Conservation (phyloP, 106 monocot genomes). For the Ottelia alismoides region DNA sequence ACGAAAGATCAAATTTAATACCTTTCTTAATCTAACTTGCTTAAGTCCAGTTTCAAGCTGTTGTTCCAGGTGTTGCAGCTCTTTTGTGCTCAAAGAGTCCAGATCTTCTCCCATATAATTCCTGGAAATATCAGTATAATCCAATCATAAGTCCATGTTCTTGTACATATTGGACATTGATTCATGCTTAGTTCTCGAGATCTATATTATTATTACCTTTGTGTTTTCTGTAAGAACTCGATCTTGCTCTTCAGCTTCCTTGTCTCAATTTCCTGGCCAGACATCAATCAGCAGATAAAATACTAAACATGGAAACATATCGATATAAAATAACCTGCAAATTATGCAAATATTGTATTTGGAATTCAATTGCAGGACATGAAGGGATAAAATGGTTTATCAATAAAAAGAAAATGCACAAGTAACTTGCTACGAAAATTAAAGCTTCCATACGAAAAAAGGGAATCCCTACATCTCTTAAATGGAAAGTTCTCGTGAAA, state of each 20-base stretch:
- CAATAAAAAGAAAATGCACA: no score
- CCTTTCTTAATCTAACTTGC: conserved; percentile 13
- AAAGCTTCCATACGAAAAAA: no score
- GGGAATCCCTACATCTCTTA: no score
- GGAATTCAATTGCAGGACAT: no score
- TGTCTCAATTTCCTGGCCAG: no score
- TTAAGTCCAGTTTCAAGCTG: conserved; percentile 20
- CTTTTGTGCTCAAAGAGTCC: conserved; percentile 7
- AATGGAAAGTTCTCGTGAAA: no score
- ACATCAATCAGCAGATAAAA: no score
- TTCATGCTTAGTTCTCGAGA: not conserved
- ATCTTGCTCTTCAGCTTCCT: conserved; percentile 34
- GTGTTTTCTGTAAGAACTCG: conserved; percentile 36
- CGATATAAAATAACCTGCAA: no score
- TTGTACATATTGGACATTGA: not conserved
- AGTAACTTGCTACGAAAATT: no score
- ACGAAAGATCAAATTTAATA: not conserved
- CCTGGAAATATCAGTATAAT: not conserved
- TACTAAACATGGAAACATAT: no score
- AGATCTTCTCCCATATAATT: conserved; percentile 19
- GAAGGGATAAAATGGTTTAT: no score
- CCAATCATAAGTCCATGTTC: not conserved
- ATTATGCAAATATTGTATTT: no score
- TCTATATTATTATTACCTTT: conserved; percentile 36
- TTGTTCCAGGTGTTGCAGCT: conserved; percentile 21